Conservation (phyloP, 352 stramenopile species). For the Thalassiosira sp. region DNA sequence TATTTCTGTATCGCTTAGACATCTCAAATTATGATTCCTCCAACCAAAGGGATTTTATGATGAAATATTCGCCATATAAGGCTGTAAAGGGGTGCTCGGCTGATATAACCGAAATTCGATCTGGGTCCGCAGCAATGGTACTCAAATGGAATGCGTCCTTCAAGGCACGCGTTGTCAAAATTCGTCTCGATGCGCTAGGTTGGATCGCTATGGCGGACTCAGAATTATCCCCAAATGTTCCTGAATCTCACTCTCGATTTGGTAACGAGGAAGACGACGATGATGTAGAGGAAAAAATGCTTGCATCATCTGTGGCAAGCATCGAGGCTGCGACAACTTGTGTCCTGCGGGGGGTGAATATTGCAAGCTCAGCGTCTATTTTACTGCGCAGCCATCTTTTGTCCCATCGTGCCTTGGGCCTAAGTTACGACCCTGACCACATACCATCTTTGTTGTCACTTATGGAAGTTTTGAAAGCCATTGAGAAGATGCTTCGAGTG, state of each 20-base stretch:
- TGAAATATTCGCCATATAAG: conserved; percentile 80
- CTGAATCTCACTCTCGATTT: conserved; percentile 6
- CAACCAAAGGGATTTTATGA: conserved; percentile 52
- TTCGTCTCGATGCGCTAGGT: conserved; percentile 37
- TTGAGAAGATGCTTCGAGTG: conserved; percentile 89
- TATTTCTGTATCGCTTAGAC: not conserved
- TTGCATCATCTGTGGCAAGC: conserved; percentile 27
- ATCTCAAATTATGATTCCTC: not conserved
- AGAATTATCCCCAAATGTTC: conserved; percentile 39
- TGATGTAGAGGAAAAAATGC: conserved; percentile 15
- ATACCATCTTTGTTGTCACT: conserved; percentile 86
- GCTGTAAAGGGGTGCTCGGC: conserved; percentile 81
- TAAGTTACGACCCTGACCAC: conserved; percentile 88
- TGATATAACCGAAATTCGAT: conserved; percentile 41
- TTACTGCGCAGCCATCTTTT: conserved; percentile 44
- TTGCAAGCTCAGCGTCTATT: conserved; percentile 88
- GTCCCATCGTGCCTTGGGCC: conserved; percentile 85
- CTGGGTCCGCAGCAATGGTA: conserved; percentile 24
- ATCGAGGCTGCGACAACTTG: conserved; percentile 36
- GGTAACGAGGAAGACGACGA: conserved; percentile 23
- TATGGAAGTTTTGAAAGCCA: conserved; percentile 89
- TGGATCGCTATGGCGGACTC: conserved; percentile 48
- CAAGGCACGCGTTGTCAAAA: conserved; percentile 25
- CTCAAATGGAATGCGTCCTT: conserved; percentile 55
- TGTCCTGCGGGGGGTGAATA: conserved; percentile 89